Conservation (phyloP, 345 rosid genomes). For the Eucalyptus sp. region DNA sequence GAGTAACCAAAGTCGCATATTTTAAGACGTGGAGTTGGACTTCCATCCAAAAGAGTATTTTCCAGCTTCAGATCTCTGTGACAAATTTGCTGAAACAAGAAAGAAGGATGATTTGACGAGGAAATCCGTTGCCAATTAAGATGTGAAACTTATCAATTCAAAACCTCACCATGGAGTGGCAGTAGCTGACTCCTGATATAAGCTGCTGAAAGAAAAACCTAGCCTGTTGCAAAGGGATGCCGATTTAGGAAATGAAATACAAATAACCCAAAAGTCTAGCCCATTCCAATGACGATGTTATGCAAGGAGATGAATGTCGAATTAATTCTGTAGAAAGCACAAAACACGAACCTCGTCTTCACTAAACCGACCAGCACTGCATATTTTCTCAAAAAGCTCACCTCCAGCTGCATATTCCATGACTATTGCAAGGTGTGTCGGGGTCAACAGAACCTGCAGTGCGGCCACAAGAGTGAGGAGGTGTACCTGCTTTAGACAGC, state of each 20-base stretch:
- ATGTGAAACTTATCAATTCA: background rate
- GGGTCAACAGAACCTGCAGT: constrained; percentile 20
- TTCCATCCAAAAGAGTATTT: constrained; percentile 10
- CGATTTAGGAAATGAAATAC: background rate
- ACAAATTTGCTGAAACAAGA: constrained; percentile 3
- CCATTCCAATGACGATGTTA: background rate
- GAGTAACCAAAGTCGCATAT: constrained; percentile 14
- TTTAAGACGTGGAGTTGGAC: constrained; percentile 1
- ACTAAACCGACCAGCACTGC: constrained; percentile 26
- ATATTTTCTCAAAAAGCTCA: constrained; percentile 28
- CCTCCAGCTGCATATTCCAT: constrained; percentile 40
- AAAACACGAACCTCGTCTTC: constrained; percentile 18
- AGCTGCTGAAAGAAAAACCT: constrained; percentile 14
- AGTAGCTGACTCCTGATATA: constrained; percentile 15
- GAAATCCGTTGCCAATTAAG: background rate
- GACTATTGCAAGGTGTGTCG: constrained; percentile 29
- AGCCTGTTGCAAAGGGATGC: background rate
- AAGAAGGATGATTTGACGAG: background rate
- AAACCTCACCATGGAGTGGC: constrained; percentile 8
- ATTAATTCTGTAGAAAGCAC: background rate
- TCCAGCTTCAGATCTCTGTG: constrained; percentile 11
- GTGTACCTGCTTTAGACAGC: background rate
- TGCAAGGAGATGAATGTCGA: background rate
- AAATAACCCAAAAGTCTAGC: background rate
- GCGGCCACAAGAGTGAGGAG: background rate